These are phyloP conservation scores for Ophiostoma novo-ulmi DNA, from an alignment of 2,329 filamentous ascomycete genomes.

Conservation along the genomic window DNA sequence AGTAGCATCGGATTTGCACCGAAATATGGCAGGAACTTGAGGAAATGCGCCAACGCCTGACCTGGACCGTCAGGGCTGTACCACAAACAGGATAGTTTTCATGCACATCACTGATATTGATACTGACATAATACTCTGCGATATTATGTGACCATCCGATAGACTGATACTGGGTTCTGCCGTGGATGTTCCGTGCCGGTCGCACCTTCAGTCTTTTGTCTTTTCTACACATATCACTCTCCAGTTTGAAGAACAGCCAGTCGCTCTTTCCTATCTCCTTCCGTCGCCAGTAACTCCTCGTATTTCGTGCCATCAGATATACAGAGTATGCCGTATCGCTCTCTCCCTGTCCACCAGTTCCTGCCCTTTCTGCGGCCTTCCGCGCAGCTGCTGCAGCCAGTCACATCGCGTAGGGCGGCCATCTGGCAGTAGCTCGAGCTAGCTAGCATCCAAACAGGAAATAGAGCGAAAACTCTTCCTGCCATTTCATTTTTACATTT, in stretches of 20 bases:
- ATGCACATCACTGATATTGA: not conserved
- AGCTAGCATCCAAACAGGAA: constrained; percentile 7
- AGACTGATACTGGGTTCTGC: not conserved
- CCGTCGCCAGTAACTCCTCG: not conserved
- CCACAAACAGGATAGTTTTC: not conserved
- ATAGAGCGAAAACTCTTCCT: constrained; percentile 16
- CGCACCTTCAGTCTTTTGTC: not conserved
- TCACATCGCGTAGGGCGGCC: constrained; percentile 21
- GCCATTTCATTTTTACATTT: not conserved
- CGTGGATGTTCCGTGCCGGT: not conserved
- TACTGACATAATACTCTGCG: not conserved
- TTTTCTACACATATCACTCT: too few species aligned
- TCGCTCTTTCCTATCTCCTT: not conserved
- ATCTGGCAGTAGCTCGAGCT: constrained; percentile 18
- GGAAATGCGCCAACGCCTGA: not conserved
- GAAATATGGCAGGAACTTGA: not conserved
- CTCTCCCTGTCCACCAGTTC: not conserved
- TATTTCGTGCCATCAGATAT: not conserved
- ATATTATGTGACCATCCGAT: not conserved
- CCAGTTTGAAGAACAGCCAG: not conserved
- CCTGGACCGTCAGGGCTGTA: constrained; percentile 11
- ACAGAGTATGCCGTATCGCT: not conserved
- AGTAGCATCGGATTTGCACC: constrained; percentile 7
- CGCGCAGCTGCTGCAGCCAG: constrained; percentile 19
- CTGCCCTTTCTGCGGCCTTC: constrained; percentile 19